Conservation (phyloP, 1,284 basidiomycete genomes). For the Trichosporon asahii region DNA sequence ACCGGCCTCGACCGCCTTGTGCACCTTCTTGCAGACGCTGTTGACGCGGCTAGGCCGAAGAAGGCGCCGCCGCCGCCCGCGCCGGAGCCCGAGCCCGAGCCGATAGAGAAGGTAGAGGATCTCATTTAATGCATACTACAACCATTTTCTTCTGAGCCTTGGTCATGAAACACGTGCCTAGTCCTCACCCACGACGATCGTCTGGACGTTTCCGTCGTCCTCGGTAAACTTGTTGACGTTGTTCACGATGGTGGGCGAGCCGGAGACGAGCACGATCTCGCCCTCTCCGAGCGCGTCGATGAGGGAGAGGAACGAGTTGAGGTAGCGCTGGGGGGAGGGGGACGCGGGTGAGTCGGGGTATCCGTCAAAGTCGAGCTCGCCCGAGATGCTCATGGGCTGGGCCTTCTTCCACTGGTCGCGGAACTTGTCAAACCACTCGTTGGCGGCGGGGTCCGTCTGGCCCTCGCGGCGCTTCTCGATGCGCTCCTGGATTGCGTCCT, state of each 20-base stretch:
- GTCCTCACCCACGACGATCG: constrained; percentile 10
- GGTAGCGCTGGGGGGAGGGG: constrained; percentile 19
- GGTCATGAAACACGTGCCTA: not conserved
- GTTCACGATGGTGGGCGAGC: constrained; percentile 12
- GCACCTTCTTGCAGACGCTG: constrained; percentile 62
- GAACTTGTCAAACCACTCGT: constrained; percentile 18
- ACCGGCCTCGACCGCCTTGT: constrained; percentile 71
- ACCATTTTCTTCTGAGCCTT: not conserved
- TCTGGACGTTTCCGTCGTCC: constrained; percentile 19
- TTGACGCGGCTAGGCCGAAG: constrained; percentile 57
- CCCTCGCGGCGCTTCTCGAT: constrained; percentile 17
- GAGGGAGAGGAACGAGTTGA: constrained; percentile 20
- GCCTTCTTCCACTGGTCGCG: constrained; percentile 16
- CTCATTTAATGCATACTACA: constrained; percentile 14
- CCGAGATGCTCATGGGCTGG: constrained; percentile 14
- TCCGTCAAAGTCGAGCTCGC: constrained; percentile 20
- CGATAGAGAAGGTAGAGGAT: constrained; percentile 11
- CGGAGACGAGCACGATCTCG: constrained; percentile 16
- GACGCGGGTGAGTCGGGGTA: constrained; percentile 19
- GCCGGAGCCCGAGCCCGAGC: not conserved
- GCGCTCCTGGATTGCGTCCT: constrained; percentile 14
- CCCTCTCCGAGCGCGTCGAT: constrained; percentile 17
- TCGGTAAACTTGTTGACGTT: constrained; percentile 16
- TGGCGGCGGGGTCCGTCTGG: constrained; percentile 10
- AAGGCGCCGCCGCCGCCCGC: not conserved